These are phyloP conservation scores for Phytophthora cactorum DNA, from an alignment of 352 stramenopile genomes.

Conservation along the genomic window DNA sequence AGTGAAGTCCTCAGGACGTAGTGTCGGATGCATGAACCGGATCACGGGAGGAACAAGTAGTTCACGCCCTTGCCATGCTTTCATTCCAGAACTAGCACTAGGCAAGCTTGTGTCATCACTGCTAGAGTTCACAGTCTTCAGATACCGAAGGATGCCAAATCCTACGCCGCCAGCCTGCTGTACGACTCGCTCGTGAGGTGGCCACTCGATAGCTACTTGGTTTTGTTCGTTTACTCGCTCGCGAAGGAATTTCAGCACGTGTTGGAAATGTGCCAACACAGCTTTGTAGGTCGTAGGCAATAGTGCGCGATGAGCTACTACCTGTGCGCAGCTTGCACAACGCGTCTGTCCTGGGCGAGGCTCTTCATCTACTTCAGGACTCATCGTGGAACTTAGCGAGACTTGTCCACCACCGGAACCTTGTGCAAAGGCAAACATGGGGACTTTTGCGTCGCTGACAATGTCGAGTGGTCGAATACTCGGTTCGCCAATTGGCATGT, in stretches of 20 bases:
- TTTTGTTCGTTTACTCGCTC: conserved; percentile 50
- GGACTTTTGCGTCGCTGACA: conserved; percentile 70
- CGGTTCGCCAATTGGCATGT: conserved; percentile 14
- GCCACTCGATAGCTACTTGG: conserved; percentile 83
- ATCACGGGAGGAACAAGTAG: conserved; percentile 93
- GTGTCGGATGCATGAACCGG: conserved; percentile 88
- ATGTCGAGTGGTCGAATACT: conserved; percentile 63
- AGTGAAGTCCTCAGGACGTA: conserved; percentile 85
- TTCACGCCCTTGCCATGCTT: conserved; percentile 44
- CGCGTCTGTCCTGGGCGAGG: conserved; percentile 38
- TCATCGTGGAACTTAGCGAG: conserved; percentile 21
- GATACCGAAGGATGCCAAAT: conserved; percentile 83
- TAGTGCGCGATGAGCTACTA: conserved; percentile 72
- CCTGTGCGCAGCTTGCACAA: conserved; percentile 88
- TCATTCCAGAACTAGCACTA: conserved; percentile 14
- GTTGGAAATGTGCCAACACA: conserved; percentile 94
- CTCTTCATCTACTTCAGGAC: conserved; percentile 23
- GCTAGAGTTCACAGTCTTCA: conserved; percentile 22
- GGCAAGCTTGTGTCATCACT: conserved; percentile 13
- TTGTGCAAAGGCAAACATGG: conserved; percentile 53
- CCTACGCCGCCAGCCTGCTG: conserved; percentile 91
- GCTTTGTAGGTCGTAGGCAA: conserved; percentile 94
- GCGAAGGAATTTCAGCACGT: conserved; percentile 79
- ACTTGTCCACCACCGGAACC: conserved; percentile 23
- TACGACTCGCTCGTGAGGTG: conserved; percentile 88